Evolutionary conservation across 2,329 filamentous ascomycete species (phyloP), one percentile per base, ranked within the genome.

Genomic region (Pseudogymnoascus sp.): DNA sequence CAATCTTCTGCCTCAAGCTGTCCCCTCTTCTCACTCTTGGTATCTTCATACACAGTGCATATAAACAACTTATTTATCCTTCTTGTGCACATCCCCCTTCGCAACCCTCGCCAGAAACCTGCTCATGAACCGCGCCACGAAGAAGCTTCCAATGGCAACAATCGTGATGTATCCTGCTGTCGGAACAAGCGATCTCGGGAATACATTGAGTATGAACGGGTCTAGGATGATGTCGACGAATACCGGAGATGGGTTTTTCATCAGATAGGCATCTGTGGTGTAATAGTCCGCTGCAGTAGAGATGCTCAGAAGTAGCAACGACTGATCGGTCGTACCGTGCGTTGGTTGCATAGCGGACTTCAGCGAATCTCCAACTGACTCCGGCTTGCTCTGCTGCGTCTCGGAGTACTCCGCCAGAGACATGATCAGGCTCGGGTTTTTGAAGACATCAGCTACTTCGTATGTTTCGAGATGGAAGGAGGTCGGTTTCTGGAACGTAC

Each of bases 221-320:
- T 97, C 95, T 23, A 99, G 84, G 70, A 97, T 89, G 74, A 87
- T 76, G 69, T 99, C 93, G 61, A 88, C 88, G 62, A 86, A 78
- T 3, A 97, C 91, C 0, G 86, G 84, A 1, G 88, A 87, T 12
- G 90, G 88, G 65, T 81, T 71, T 59, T 79, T 76, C 93, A 97
- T 97, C 70, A 96, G 82, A 1, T 82, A 82, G 65, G 79, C 76
- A 72, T 96, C 83, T 64, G 85, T 81, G 9, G 90, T 89, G 75
- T 90, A 96, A 78, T 93, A 99, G 70, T 96, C 91, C 56, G 95
- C 92, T 18, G 88, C 85, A 12, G 92, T 85, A 66, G 83, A 81
- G 61, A 97, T 79, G 66, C 85, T 88, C 2, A 97, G 82, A 16
- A 74, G 69, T 9, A 74, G 56, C 1, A 64, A 66, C 9, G 73